phyloP scores from a whole-genome alignment of 306 rosid genomes.

The Canavalia ensiformis region DNA sequence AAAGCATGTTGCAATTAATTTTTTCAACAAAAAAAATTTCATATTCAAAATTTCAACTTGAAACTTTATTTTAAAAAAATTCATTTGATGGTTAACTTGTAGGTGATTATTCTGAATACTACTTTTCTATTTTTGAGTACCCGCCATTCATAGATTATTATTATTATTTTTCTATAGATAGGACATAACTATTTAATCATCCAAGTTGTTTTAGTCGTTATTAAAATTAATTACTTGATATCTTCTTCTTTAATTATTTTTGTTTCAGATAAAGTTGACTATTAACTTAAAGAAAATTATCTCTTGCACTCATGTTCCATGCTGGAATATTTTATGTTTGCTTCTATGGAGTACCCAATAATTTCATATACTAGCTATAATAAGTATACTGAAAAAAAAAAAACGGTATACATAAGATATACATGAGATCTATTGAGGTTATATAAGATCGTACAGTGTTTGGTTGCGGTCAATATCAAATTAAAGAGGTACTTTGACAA shows the following conservation, averaged over 20 bases:
- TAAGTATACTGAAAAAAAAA: too few species aligned
- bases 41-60: too few species aligned
- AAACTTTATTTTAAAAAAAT: too few species aligned
- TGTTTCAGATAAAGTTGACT: not conserved
- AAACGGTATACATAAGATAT: too few species aligned
- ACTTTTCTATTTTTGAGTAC: not conserved
- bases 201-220: not conserved
- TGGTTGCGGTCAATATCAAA: not conserved
- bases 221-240: not conserved
- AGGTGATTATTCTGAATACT: not conserved
- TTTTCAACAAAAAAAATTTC: too few species aligned
- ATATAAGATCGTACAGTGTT: not conserved
- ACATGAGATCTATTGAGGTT: not conserved
- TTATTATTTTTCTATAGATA: not conserved
- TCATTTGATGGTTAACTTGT: too few species aligned
- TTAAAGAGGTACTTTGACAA: too few species aligned
- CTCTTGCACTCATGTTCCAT: not conserved
- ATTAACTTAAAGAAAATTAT: not conserved
- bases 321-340: slow-evolving; percentile 9
- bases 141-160: not conserved
- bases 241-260: not conserved
- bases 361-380: not conserved
- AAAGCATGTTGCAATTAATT: too few species aligned
- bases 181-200: not conserved
- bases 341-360: not conserved